phyloP scores from a whole-genome alignment of 768 basidiomycete genomes.

The Tubosaeta sp. region DNA sequence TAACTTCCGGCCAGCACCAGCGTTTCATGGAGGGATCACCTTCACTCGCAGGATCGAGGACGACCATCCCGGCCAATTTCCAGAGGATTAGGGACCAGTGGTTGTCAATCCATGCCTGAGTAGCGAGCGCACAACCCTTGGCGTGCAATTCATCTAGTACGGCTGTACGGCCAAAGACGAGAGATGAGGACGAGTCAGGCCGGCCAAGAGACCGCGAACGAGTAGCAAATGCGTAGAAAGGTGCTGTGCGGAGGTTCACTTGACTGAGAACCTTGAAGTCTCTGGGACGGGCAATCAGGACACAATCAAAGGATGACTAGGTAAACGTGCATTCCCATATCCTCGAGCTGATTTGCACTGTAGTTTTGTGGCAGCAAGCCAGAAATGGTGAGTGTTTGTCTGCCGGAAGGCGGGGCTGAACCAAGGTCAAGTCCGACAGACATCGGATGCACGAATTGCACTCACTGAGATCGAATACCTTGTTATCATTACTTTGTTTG shows the following conservation, averaged over 20 bases:
- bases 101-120: conserved; percentile 82
- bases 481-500: conserved; percentile 7
- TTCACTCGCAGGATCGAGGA: conserved; percentile 63
- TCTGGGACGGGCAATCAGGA: conserved; percentile 32
- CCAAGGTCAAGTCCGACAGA: neutral
- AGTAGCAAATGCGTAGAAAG: conserved; percentile 57
- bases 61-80: conserved; percentile 88
- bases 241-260: conserved; percentile 52
- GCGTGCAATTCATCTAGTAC: conserved; percentile 53
- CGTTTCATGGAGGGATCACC: conserved; percentile 41
- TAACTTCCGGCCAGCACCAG: conserved; percentile 84
- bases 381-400: conserved; percentile 45
- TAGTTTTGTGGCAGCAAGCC: conserved; percentile 50
- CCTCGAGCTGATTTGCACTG: conserved; percentile 39
- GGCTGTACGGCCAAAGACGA: conserved; percentile 44
- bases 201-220: conserved; percentile 28
- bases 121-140: conserved; percentile 64
- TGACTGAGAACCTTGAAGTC: conserved; percentile 47
- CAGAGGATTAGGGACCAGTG: conserved; percentile 90
- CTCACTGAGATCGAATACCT: conserved; percentile 44
- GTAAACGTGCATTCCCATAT: conserved; percentile 48
- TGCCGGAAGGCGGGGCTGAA: conserved; percentile 33
- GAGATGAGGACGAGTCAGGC: conserved; percentile 13
- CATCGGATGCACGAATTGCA: neutral
- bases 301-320: neutral